Percentiles rank a stretch among this genome's conserved stretches.
Evolutionary conservation across 2,329 filamentous ascomycete genomes (phyloP).

Genomic region (Corinectria fuckeliana): DNA sequence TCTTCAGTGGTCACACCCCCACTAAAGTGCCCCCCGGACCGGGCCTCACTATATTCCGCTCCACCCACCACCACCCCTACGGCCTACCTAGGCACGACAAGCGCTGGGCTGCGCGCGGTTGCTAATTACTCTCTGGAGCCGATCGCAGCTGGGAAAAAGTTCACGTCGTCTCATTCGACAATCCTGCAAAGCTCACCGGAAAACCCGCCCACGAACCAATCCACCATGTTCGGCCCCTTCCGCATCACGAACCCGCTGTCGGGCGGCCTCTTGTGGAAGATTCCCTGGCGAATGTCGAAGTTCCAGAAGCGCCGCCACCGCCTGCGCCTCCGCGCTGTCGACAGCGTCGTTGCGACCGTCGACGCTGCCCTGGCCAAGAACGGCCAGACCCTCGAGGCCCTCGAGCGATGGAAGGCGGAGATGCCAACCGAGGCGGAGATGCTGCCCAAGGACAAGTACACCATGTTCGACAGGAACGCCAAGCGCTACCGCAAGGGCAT

Average conservation of each 20-base stretch:
- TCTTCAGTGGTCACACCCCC: neutral
- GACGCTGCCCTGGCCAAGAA: conserved; percentile 78
- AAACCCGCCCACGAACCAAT: conserved; percentile 13
- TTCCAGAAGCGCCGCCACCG: conserved; percentile 91
- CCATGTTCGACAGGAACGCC: conserved; percentile 94
- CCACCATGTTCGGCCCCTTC: conserved; percentile 82
- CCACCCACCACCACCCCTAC: conserved; percentile 29
- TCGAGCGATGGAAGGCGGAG: conserved; percentile 91
- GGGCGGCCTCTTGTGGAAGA: conserved; percentile 93
- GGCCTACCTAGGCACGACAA: no score
- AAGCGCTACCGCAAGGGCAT: conserved; percentile 97
- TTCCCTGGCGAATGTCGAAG: conserved; percentile 90
- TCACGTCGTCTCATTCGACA: conserved; percentile 29
- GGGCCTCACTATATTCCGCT: conserved; percentile 40
- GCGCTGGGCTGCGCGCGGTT: conserved; percentile 19
- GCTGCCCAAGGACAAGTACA: conserved; percentile 96
- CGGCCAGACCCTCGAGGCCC: conserved; percentile 73
- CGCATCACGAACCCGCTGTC: conserved; percentile 78
- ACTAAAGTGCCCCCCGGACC: conserved; percentile 11
- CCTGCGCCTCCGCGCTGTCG: conserved; percentile 81
- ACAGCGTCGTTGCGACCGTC: conserved; percentile 84
- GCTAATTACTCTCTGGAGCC: no score
- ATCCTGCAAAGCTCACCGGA: conserved; percentile 17
- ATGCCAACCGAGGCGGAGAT: conserved; percentile 98
- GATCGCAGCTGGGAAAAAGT: conserved; percentile 31